Conservation (phyloP, 257 asterid species). For the Sherardia arvensis region DNA sequence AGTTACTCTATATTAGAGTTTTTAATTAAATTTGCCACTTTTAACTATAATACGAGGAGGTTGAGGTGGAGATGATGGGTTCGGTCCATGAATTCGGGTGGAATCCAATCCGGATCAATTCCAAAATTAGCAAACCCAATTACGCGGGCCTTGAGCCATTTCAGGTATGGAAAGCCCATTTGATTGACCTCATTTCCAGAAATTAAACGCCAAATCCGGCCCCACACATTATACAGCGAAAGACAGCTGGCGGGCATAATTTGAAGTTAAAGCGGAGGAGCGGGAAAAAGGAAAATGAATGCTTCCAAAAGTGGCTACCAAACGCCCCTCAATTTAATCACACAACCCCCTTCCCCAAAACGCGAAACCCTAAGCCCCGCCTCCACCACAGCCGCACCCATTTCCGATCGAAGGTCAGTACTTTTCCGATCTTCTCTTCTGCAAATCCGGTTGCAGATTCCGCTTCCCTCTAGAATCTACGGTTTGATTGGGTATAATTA, state of each 20-base stretch:
- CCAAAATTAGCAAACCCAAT: no score
- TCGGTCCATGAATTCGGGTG: no score
- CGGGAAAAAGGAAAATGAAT: slow-evolving; percentile 36
- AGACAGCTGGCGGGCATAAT: slow-evolving; percentile 4
- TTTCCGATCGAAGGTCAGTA: slow-evolving; percentile 2
- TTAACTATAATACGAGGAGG: no score
- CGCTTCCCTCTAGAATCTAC: not conserved
- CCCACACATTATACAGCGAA: not conserved
- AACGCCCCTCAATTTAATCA: not conserved
- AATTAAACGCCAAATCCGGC: not conserved
- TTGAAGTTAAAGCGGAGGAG: slow-evolving; percentile 22
- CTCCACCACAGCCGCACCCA: not conserved
- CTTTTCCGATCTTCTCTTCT: not conserved
- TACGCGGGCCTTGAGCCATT: not conserved
- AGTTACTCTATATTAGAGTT: no score
- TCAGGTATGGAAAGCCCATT: not conserved
- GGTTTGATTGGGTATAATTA: not conserved
- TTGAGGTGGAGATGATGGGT: no score
- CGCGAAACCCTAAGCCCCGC: not conserved
- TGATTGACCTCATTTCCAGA: not conserved
- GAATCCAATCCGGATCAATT: no score
- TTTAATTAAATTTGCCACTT: no score
- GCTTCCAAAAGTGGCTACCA: not conserved
- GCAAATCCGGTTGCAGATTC: not conserved
- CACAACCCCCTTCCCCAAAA: not conserved